Percentiles rank a stretch among this genome's conserved stretches.
phyloP scores from a whole-genome alignment of 805 yeast species.

The Blastobotrys americana region DNA sequence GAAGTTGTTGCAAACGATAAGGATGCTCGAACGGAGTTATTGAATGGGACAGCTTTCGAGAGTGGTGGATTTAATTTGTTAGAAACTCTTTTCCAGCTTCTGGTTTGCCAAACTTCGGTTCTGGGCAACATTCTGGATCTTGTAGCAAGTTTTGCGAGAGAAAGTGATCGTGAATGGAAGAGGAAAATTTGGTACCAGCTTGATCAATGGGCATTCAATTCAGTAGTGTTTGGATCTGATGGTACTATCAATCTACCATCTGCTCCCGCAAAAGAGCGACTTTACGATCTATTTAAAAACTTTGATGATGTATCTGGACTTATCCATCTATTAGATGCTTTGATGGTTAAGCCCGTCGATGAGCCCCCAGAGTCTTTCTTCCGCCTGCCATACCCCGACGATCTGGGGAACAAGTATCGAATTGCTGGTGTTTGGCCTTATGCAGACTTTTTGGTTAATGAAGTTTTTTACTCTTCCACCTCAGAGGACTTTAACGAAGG shows the following conservation, averaged over 20 bases:
- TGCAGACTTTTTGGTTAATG: constrained; percentile 60
- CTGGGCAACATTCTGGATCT: constrained; percentile 52
- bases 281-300: constrained; percentile 41
- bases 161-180: constrained; percentile 28
- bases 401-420: constrained; percentile 55
- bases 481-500: constrained; percentile 32
- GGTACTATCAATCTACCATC: constrained; percentile 23
- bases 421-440: constrained; percentile 73
- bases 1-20: constrained; percentile 42
- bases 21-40: constrained; percentile 27
- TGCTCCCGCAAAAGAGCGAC: constrained; percentile 38
- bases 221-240: constrained; percentile 25
- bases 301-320: constrained; percentile 58
- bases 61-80: constrained; percentile 14
- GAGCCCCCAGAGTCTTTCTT: constrained; percentile 31
- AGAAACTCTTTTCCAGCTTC: constrained; percentile 39
- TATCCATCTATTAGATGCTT: constrained; percentile 42
- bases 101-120: constrained; percentile 41
- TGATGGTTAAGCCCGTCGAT: constrained; percentile 32
- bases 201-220: constrained; percentile 60
- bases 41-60: constrained; percentile 11
- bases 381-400: constrained; percentile 51
- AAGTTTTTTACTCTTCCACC: constrained; percentile 46
- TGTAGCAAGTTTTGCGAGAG: constrained; percentile 45
- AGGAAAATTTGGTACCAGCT: constrained; percentile 55